Conservation (phyloP, 768 basidiomycete species). For the Pholiota microspora region DNA sequence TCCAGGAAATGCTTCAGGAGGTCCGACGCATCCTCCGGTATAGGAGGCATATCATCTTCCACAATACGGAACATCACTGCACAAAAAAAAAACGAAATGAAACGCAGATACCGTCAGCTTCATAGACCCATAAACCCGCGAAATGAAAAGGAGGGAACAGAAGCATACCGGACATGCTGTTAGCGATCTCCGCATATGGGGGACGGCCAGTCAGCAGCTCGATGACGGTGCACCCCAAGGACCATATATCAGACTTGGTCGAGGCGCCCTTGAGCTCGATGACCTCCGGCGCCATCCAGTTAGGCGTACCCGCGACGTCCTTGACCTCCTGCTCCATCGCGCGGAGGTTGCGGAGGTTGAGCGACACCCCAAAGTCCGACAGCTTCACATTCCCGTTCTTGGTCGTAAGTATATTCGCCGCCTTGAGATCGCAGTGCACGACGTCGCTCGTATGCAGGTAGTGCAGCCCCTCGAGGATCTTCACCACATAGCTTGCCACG, state of each 20-base stretch:
- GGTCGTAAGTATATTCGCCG: slow-evolving; percentile 97
- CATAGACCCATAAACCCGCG: slow-evolving; percentile 6
- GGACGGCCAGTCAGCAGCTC: slow-evolving; percentile 92
- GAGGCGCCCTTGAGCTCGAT: slow-evolving; percentile 94
- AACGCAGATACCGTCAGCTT: slow-evolving; percentile 3
- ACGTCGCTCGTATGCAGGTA: slow-evolving; percentile 90
- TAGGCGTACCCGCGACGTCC: slow-evolving; percentile 91
- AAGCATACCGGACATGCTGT: slow-evolving; percentile 81
- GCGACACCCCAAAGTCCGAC: slow-evolving; percentile 95
- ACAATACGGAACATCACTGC: slow-evolving; percentile 97
- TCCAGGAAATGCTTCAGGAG: slow-evolving; percentile 75
- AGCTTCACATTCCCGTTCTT: slow-evolving; percentile 98
- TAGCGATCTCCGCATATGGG: slow-evolving; percentile 86
- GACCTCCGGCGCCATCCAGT: slow-evolving; percentile 99
- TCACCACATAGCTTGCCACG: slow-evolving; percentile 91
- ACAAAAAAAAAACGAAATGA: too few species aligned
- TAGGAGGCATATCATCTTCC: slow-evolving; percentile 84
- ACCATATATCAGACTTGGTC: slow-evolving; percentile 95
- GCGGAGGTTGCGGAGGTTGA: slow-evolving; percentile 90
- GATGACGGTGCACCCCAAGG: slow-evolving; percentile 90
- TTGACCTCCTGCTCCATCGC: slow-evolving; percentile 85
- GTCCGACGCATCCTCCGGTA: slow-evolving; percentile 79
- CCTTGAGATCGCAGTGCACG: slow-evolving; percentile 97
- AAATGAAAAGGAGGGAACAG: slow-evolving; percentile 10
- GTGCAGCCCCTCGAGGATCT: slow-evolving; percentile 93